A percentile compares a stretch with the other conserved stretches of the same genome.
These are phyloP conservation scores for Trichoderma polysporum DNA, from an alignment of 2,329 filamentous ascomycete genomes.

Conservation along the genomic window DNA sequence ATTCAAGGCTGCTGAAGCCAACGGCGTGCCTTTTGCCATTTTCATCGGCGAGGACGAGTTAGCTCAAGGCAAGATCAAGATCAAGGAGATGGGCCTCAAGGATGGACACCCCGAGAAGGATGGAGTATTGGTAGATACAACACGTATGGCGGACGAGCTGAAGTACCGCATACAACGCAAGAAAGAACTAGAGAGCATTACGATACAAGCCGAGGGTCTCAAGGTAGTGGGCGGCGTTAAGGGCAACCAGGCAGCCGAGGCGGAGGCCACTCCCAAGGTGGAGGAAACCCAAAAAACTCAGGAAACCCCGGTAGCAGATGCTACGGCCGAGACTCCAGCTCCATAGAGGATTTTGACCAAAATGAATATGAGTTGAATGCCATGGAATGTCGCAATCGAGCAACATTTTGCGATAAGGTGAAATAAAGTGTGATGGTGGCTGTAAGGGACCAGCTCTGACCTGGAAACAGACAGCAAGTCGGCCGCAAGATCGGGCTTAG, in stretches of 20 bases:
- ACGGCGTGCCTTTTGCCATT: conserved; percentile 78
- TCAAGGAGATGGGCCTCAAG: conserved; percentile 74
- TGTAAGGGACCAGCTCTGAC: neutral
- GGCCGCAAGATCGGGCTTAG: neutral
- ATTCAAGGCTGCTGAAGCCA: conserved; percentile 84
- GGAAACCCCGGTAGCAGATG: neutral
- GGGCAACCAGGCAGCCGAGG: conserved; percentile 36
- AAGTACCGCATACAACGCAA: conserved; percentile 46
- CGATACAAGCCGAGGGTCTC: conserved; percentile 44
- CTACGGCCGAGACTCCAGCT: neutral
- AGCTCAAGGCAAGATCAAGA: conserved; percentile 75
- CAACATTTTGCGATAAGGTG: neutral
- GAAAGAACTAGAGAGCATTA: conserved; percentile 45
- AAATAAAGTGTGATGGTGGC: neutral
- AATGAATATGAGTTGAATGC: neutral
- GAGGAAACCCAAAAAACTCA: conserved; percentile 5
- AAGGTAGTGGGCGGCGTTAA: conserved; percentile 49
- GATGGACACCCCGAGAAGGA: conserved; percentile 90
- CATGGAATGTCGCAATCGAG: neutral
- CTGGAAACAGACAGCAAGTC: neutral
- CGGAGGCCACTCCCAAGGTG: conserved; percentile 18
- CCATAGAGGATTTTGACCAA: conserved; percentile 7
- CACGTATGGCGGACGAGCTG: conserved; percentile 63
- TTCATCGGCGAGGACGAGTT: conserved; percentile 92
- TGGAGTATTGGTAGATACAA: conserved; percentile 69